A percentile compares a stretch with the other conserved stretches of the same genome.
These are phyloP conservation scores for Tetrahymena malaccensis DNA, from an alignment of 73 alveolate genomes.

Conservation along the genomic window DNA sequence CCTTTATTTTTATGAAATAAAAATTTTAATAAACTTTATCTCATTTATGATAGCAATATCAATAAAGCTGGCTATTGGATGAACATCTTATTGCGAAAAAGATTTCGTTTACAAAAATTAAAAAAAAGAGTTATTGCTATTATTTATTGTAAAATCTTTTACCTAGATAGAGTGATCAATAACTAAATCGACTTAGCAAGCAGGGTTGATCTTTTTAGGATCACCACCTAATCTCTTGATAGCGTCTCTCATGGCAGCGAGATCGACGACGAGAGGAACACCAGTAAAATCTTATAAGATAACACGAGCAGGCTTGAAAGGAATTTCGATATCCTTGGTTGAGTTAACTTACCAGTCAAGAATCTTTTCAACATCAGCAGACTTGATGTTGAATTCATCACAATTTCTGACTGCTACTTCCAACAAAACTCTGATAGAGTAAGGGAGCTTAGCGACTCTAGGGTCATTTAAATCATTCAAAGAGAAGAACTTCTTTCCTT, in stretches of 20 bases:
- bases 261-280: constrained; percentile 85
- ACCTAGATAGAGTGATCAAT: constrained; percentile 87
- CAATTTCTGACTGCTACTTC: constrained; percentile 87
- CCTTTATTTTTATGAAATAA: background rate
- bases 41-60: too few species aligned
- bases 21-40: too few species aligned
- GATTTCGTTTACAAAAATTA: background rate
- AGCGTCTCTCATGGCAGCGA: constrained; percentile 90
- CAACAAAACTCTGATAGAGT: constrained; percentile 69
- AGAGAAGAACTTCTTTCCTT: constrained; percentile 34
- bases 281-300: constrained; percentile 86
- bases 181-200: constrained; percentile 77
- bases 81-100: too few species aligned
- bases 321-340: constrained; percentile 66
- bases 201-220: constrained; percentile 72
- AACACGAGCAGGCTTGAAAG: constrained; percentile 91
- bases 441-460: constrained; percentile 64
- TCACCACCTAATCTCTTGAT: constrained; percentile 73
- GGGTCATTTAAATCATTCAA: constrained; percentile 54
- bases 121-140: background rate
- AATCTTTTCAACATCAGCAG: constrained; percentile 70
- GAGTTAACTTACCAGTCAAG: constrained; percentile 70
- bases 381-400: constrained; percentile 68
- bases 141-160: background rate
- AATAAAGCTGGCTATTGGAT: background rate